A percentile compares a stretch with the other conserved stretches of the same genome.
phyloP scores from a whole-genome alignment of 2,329 filamentous ascomycete genomes.

The Ceratocystiopsis minuta region DNA sequence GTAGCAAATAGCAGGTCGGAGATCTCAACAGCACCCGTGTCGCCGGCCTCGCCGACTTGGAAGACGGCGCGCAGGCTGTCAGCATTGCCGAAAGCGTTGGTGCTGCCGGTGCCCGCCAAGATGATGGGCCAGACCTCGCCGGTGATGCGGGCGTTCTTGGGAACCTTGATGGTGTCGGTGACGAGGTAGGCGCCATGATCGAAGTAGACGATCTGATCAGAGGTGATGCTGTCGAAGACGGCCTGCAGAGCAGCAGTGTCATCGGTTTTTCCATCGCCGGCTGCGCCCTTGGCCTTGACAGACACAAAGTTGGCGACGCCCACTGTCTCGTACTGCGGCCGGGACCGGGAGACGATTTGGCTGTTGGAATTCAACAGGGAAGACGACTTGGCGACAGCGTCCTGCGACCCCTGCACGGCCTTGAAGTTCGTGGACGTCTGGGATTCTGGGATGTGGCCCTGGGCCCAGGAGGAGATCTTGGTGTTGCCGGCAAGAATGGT shows the following conservation, averaged over 20 bases:
- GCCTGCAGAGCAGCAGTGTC: constrained; percentile 74
- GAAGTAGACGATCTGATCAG: constrained; percentile 53
- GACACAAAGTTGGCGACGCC: constrained; percentile 57
- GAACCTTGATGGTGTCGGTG: constrained; percentile 50
- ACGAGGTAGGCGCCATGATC: constrained; percentile 59
- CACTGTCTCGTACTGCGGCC: constrained; percentile 68
- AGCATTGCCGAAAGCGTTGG: constrained; percentile 51
- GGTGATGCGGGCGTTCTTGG: constrained; percentile 68
- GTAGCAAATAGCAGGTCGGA: constrained; percentile 77
- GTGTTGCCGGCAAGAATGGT: constrained; percentile 51
- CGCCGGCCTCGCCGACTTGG: constrained; percentile 62
- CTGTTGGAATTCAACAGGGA: constrained; percentile 45
- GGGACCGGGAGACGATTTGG: constrained; percentile 63
- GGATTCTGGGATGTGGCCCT: constrained; percentile 46
- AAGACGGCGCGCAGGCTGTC: constrained; percentile 67
- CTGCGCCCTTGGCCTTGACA: constrained; percentile 66
- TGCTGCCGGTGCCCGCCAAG: constrained; percentile 55
- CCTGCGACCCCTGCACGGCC: constrained; percentile 41
- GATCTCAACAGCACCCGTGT: constrained; percentile 69
- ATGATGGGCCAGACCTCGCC: constrained; percentile 86
- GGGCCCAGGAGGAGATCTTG: constrained; percentile 54
- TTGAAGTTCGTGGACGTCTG: constrained; percentile 26
- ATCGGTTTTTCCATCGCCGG: constrained; percentile 73
- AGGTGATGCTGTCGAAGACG: constrained; percentile 48
- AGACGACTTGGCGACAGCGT: constrained; percentile 42